Evolutionary conservation across 1,284 basidiomycete species (phyloP).

Genomic region (Microbotryum saponariae): DNA sequence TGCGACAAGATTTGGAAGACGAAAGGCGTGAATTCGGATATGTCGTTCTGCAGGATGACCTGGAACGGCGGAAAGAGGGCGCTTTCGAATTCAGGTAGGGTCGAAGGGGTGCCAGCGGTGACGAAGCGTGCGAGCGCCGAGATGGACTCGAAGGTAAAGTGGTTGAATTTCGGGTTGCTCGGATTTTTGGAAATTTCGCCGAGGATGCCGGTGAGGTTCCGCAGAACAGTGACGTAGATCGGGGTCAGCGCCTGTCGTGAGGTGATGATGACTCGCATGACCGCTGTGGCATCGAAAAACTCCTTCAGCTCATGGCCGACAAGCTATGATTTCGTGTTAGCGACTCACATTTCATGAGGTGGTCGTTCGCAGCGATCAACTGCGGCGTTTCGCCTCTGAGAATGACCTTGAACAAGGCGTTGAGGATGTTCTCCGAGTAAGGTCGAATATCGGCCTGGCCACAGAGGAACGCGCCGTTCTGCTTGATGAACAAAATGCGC

Average conservation of each 20-base stretch:
- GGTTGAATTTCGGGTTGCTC: constrained; percentile 94
- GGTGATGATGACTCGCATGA: constrained; percentile 87
- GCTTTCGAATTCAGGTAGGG: constrained; percentile 68
- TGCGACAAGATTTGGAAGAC: constrained; percentile 95
- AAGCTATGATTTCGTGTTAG: not conserved
- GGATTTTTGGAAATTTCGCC: constrained; percentile 88
- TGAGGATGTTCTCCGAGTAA: constrained; percentile 65
- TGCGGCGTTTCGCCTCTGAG: constrained; percentile 76
- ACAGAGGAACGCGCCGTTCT: constrained; percentile 64
- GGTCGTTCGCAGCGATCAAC: constrained; percentile 95
- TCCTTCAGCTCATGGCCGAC: not conserved
- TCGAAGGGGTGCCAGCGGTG: constrained; percentile 58
- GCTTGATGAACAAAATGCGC: constrained; percentile 66
- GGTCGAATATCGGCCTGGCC: constrained; percentile 76
- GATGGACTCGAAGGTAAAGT: constrained; percentile 93
- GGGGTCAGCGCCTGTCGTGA: constrained; percentile 69
- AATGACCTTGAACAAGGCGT: constrained; percentile 71
- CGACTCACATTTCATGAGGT: constrained; percentile 85
- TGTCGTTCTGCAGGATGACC: constrained; percentile 79
- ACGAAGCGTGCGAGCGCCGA: constrained; percentile 87
- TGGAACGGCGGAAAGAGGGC: constrained; percentile 75
- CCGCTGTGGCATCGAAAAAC: constrained; percentile 50
- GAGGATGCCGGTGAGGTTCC: constrained; percentile 70
- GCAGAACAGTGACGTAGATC: constrained; percentile 59
- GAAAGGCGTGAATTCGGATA: constrained; percentile 94